Base-by-base conservation (phyloP, 2,329 filamentous ascomycete genomes). In the Ceratocystiopsis brevicomis region DNA sequence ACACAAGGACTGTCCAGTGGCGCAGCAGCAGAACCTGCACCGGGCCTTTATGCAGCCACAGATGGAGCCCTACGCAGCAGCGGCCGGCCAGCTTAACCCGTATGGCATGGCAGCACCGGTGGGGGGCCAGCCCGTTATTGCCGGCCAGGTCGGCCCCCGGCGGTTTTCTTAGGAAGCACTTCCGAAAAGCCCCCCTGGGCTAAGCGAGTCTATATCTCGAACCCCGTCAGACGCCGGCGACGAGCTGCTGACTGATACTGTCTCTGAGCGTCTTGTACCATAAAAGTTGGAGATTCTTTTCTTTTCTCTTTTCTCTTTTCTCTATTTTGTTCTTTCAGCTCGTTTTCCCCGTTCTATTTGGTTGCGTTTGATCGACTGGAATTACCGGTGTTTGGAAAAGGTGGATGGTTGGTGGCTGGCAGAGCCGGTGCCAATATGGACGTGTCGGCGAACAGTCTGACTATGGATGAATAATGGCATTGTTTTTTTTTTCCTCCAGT, bases 1-100 rank as follows among this genome's bases (percentile, higher is more conserved):
- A 0, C 90, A 98, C 61, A 96, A 96, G 58, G 88, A 96, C 58
- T 96, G 90, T 52, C 85, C 88, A 0, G 81, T 96, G 9, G 86
- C 86, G 3, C 83, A 92, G 57, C 78, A 84, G 39, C 87, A 95
- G 59, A 81, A 81, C 4, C 65, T 90, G 2, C 69, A 73, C 42
- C 62, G 64, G 4, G 64, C 63, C 1, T 74, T 66, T 49, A 68
- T 76, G 63, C 67, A 71, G 39, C 69, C 69, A 50, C 60, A 46
- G 2, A 44, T 66, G 14, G 68, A 72, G 52, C 69, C 74, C 46
- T 62, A 68, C 0, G 25, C 19, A 4, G 19, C 19, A 21, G 72
- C 63, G 49, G 68, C 69, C 45, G 59, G 64, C 0, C 69, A 72
- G 50, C 70, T 75, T 57, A 73, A 74, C 49, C 69, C 71, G 0